Base-by-base conservation (phyloP, 495 filamentous ascomycete genomes). In the Aspergillus biplanus region DNA sequence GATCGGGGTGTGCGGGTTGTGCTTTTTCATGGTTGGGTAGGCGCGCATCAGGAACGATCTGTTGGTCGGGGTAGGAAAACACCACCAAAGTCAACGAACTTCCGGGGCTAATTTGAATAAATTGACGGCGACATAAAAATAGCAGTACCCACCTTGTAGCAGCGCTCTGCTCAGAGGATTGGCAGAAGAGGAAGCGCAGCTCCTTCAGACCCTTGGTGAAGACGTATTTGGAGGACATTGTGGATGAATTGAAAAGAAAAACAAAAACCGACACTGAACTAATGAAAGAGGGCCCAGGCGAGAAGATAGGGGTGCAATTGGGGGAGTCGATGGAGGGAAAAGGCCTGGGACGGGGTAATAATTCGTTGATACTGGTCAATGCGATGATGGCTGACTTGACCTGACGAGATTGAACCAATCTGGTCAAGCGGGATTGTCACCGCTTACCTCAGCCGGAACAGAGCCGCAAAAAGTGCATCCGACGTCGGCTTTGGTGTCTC, bases 21-120 rank as follows among this genome's bases (percentile, higher is more conserved):
- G 89, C 85, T 96, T 96, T 86, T 99, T 99, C 94, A 99, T 98
- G 68, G 91, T 93, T 6, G 95, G 96, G 78, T 99, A 99, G 59
- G 93, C 91, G 75, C 90, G 87, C 62, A 88, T 87, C 54, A 99
- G 82, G 83, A 99, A 99, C 12, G 89, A 86, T 76, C 95, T 99
- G 46, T 11, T 34, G 35, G n/a, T n/a, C 39, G 12, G 39, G 39
- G 39, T 27, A 13, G 27, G n/a, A 50, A 31, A 62, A 6, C 21
- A 6, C 33, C n/a, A 44, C 32, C 59, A 27, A 27, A 27, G 62
- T 73, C 58, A 73, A 56, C 52, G 37, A 67, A 52, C 61, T 35
- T 7, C 11, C 34, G 56, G 21, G 21, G 21, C 1, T 27, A 27
- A 27, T 27, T 27, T 27, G 21, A 27, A 27, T 37, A 1, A 15